Evolutionary conservation across 257 asterid genomes (phyloP).

Genomic region (Gentiana dahurica): DNA sequence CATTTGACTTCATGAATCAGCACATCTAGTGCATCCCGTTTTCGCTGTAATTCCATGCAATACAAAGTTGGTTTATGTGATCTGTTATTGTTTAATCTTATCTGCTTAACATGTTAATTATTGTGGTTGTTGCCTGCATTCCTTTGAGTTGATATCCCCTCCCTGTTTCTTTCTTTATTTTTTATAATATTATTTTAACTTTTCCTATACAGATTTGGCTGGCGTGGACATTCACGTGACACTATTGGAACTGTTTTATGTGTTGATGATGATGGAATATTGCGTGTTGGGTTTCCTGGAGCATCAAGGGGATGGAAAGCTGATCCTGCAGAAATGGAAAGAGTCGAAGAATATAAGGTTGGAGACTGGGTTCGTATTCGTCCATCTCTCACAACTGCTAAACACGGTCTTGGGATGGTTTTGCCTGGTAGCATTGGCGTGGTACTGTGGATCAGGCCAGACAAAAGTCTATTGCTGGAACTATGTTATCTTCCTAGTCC

Average conservation of each 20-base stretch:
- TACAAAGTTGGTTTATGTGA: too few relatives aligned
- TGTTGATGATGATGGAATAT: slow-evolving; percentile 97
- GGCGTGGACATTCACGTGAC: slow-evolving; percentile 94
- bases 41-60: too few relatives aligned
- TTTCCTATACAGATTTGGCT: slow-evolving; percentile 69
- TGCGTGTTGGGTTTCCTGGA: slow-evolving; percentile 99
- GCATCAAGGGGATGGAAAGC: slow-evolving; percentile 99
- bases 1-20: too few relatives aligned
- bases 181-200: background rate
- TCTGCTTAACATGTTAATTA: too few relatives aligned
- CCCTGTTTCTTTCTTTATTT: too few relatives aligned
- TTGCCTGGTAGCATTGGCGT: slow-evolving; percentile 96
- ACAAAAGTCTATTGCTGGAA: slow-evolving; percentile 71
- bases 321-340: slow-evolving; percentile 99
- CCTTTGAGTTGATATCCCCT: background rate
- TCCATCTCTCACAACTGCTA: slow-evolving; percentile 85
- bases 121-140: too few relatives aligned
- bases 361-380: slow-evolving; percentile 99
- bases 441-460: slow-evolving; percentile 84
- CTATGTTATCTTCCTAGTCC: slow-evolving; percentile 94
- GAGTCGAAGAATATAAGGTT: slow-evolving; percentile 94
- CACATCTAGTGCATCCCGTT: too few relatives aligned
- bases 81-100: too few relatives aligned
- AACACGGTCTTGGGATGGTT: slow-evolving; percentile 93
- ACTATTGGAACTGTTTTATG: slow-evolving; percentile 93